A percentile compares a stretch with the other conserved stretches of the same genome.
phyloP scores from a whole-genome alignment of 192 early-diverging fungal species.

The Podila horticola region DNA sequence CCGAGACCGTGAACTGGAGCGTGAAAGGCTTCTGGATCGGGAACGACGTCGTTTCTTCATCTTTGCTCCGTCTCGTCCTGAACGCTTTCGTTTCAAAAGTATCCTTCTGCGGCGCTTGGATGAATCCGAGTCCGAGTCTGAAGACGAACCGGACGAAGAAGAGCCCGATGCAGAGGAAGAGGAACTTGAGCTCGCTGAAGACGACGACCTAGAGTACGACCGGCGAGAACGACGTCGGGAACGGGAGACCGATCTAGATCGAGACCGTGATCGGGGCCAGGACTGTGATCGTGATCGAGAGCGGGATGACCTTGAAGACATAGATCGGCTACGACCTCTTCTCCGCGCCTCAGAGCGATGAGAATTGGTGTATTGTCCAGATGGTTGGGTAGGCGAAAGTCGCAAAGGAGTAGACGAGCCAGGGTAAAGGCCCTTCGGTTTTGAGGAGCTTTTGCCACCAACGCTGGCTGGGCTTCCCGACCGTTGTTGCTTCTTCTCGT shows the following conservation, averaged over 20 bases:
- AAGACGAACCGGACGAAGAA: constrained; percentile 14
- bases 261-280: background rate
- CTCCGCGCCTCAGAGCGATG: constrained; percentile 3
- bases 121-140: constrained; percentile 17
- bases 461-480: constrained; percentile 6
- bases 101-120: background rate
- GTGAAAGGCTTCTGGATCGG: background rate
- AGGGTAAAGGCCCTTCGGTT: background rate
- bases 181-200: constrained; percentile 1
- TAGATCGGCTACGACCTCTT: constrained; percentile 6
- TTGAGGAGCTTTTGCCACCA: constrained; percentile 5
- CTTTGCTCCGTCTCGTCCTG: background rate
- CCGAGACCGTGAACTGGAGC: constrained; percentile 4
- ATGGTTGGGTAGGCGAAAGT: background rate
- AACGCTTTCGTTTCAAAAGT: background rate
- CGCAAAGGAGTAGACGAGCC: background rate
- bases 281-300: constrained; percentile 12
- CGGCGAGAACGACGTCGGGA: background rate
- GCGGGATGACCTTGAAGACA: constrained; percentile 8
- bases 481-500: constrained; percentile 26
- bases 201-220: constrained; percentile 13
- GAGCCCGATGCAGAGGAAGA: constrained; percentile 1
- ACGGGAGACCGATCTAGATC: constrained; percentile 6
- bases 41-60: background rate
- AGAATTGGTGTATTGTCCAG: background rate